Base-by-base conservation (phyloP, 2,329 filamentous ascomycete genomes). In the Hymenotorrendiella dingleyae region DNA sequence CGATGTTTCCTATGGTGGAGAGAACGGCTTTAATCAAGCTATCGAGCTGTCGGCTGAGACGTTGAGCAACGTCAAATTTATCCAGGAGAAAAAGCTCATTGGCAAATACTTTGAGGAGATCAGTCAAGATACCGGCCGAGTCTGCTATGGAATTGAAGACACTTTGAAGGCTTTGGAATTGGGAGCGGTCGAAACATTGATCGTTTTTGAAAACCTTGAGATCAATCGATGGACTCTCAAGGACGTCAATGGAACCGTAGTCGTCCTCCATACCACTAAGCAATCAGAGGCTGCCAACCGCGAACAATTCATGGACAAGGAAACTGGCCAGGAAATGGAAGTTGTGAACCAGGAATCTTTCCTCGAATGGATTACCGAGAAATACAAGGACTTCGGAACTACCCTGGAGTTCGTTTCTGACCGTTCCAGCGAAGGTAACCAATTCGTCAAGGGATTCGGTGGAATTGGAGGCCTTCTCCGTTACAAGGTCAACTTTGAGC, bases 401-500 rank as follows among this genome's bases (percentile, higher is more conserved):
- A 84, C 82, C 23, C 80, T 98, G 32, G 93, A 98, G 67, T 98
- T 98, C 58, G 93, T 98, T 53, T 96, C 93, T 36, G 94, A 98
- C 66, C 84, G 89, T 54, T 97, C 91, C 48, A 94, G 87, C 48
- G 93, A 98, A 71, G 93, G 93, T 64, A 98, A 98, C 71, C 93
- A 98, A 74, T 98, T 98, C 70, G 93, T 98, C 62, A 97, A 96
- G 74, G 93, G 93, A 52, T 98, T 98, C 63, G 93, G 93, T 82
- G 93, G 93, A 63, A 95, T 98, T 59, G 93, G 93, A 56, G 91
- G 91, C 53, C 84, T 98, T 62, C 81, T 98, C 64, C 89, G 93
- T 58, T 98, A 98, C 82, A 96, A 96, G 76, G 88, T 98, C 76
- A 98, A 98, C 76, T 98, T 98, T 72, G 94, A 98, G 72, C 94